phyloP scores from a whole-genome alignment of 768 basidiomycete species.

The Phlegmacium glaucopus region DNA sequence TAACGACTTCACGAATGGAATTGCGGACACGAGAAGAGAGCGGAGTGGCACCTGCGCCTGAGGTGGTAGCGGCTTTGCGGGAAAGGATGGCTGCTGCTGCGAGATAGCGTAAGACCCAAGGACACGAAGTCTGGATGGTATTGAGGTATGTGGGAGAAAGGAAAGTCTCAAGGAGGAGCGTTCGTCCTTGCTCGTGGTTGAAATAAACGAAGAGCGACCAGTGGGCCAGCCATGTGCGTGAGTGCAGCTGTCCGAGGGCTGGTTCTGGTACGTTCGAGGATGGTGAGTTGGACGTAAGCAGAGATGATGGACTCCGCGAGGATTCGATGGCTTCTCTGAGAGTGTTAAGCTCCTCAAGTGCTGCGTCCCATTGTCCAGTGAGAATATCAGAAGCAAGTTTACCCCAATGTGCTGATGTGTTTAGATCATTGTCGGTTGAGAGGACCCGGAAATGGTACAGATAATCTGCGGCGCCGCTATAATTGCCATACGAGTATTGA shows the following conservation, averaged over 20 bases:
- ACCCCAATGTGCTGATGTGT: constrained; percentile 97
- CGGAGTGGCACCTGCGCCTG: constrained; percentile 35
- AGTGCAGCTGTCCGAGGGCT: constrained; percentile 86
- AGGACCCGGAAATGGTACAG: constrained; percentile 98
- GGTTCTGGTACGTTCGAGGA: constrained; percentile 48
- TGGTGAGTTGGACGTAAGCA: constrained; percentile 35
- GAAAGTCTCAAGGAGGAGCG: constrained; percentile 93
- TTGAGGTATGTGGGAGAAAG: constrained; percentile 95
- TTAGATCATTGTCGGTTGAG: constrained; percentile 89
- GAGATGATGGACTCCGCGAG: constrained; percentile 57
- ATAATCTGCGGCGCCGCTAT: constrained; percentile 95
- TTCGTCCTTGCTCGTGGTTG: constrained; percentile 90
- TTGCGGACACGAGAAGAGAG: constrained; percentile 75
- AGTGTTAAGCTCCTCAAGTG: constrained; percentile 91
- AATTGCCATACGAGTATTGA: constrained; percentile 98
- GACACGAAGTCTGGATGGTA: constrained; percentile 94
- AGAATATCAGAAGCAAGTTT: constrained; percentile 97
- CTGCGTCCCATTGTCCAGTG: constrained; percentile 92
- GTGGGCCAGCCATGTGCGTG: constrained; percentile 94
- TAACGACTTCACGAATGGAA: constrained; percentile 88
- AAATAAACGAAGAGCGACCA: constrained; percentile 99
- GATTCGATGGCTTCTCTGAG: constrained; percentile 87
- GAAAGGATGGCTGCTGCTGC: constrained; percentile 91
- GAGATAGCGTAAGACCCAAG: constrained; percentile 94
- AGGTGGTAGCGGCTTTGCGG: constrained; percentile 62